Conservation (phyloP, 148 eudicot species). For the Rhododendron ovatum region DNA sequence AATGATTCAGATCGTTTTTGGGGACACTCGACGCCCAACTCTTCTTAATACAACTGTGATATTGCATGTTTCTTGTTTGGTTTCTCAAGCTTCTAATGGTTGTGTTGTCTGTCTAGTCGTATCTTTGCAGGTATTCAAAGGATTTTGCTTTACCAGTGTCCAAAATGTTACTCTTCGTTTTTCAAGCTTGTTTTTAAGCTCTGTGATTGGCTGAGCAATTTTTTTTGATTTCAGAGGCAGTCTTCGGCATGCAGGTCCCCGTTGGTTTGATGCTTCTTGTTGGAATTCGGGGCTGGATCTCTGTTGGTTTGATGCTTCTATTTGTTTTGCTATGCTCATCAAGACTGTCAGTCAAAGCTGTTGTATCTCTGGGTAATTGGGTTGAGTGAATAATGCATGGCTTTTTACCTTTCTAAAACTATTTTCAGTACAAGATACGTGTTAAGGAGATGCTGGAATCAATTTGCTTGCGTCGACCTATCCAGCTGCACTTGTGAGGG, state of each 20-base stretch:
- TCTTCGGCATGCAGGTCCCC: too few species aligned
- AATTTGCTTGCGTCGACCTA: not conserved
- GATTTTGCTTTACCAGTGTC: not conserved
- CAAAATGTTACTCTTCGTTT: too few species aligned
- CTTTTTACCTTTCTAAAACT: too few species aligned
- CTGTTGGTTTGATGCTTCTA: too few species aligned
- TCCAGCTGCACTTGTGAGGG: too few species aligned
- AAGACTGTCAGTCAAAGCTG: not conserved
- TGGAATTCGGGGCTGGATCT: too few species aligned
- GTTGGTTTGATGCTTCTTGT: too few species aligned
- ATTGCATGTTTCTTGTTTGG: not conserved
- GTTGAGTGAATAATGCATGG: not conserved
- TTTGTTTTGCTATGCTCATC: not conserved
- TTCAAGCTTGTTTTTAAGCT: too few species aligned
- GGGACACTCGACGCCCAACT: not conserved
- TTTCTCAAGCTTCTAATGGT: not conserved
- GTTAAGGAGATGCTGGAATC: not conserved
- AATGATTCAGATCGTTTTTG: not conserved
- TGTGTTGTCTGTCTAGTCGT: not conserved
- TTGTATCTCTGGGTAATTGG: not conserved
- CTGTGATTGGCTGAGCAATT: too few species aligned
- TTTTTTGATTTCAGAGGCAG: too few species aligned
- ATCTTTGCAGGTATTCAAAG: not conserved
- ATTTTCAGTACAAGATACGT: too few species aligned
- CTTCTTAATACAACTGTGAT: not conserved